Evolutionary conservation across 768 basidiomycete species (phyloP).

Genomic region (Hirschioporus abietinus): DNA sequence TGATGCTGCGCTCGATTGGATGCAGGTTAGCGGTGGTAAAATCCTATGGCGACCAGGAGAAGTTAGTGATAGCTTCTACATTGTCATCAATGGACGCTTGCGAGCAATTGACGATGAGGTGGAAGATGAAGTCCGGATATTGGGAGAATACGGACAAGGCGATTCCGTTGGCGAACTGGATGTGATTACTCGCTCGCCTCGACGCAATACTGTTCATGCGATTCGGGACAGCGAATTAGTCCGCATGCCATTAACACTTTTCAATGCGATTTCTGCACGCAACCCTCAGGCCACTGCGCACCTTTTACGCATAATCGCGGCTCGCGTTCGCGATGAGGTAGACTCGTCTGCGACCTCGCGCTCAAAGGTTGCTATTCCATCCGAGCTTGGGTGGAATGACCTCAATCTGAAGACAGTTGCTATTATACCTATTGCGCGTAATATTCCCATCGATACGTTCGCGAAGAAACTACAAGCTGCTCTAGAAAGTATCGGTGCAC

Average conservation of each 20-base stretch:
- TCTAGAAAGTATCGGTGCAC: conserved; percentile 89
- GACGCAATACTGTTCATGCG: conserved; percentile 90
- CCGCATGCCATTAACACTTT: conserved; percentile 93
- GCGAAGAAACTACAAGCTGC: conserved; percentile 84
- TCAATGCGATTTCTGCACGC: conserved; percentile 92
- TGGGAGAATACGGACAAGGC: conserved; percentile 94
- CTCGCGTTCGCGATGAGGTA: conserved; percentile 81
- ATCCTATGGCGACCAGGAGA: conserved; percentile 92
- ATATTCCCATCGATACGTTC: conserved; percentile 86
- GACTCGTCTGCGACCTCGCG: conserved; percentile 52
- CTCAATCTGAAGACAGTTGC: conserved; percentile 92
- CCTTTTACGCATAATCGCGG: conserved; percentile 84
- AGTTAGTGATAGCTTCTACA: conserved; percentile 91
- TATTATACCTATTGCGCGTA: conserved; percentile 80
- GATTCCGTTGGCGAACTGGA: conserved; percentile 97
- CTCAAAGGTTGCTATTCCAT: conserved; percentile 34
- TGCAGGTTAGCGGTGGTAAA: conserved; percentile 94
- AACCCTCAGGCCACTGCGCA: conserved; percentile 84
- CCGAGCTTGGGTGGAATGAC: conserved; percentile 72
- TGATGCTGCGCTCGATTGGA: conserved; percentile 96
- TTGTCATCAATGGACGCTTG: conserved; percentile 94
- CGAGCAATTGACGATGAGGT: conserved; percentile 83
- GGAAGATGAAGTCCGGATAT: conserved; percentile 70
- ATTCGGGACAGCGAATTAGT: conserved; percentile 98
- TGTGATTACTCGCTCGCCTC: conserved; percentile 86